These are phyloP conservation scores for Mentha longifolia DNA, from an alignment of 257 asterid genomes.

Conservation along the genomic window DNA sequence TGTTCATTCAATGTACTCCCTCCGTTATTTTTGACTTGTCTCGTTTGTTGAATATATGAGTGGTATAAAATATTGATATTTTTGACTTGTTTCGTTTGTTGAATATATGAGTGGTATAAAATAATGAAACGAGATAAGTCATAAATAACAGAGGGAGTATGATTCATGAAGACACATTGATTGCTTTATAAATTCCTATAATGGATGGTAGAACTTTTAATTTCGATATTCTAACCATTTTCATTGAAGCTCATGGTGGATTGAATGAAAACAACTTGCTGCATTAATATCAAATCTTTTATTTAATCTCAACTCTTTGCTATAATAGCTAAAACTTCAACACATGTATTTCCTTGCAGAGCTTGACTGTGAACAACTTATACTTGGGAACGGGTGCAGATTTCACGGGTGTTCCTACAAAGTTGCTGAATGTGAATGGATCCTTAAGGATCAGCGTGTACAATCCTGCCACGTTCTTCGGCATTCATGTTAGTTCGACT, in stretches of 20 bases:
- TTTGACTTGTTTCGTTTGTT: no score
- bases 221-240: background rate
- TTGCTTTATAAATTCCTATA: background rate
- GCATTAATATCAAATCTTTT: conserved; percentile 18
- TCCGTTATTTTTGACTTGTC: no score
- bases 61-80: no score
- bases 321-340: background rate
- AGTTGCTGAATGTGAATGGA: conserved; percentile 73
- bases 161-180: background rate
- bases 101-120: no score
- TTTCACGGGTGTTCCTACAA: conserved; percentile 78
- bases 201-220: conserved; percentile 17
- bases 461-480: conserved; percentile 93
- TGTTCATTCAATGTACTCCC: background rate
- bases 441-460: conserved; percentile 72
- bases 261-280: conserved; percentile 9
- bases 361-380: conserved; percentile 67
- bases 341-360: conserved; percentile 50
- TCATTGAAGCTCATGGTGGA: background rate
- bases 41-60: no score
- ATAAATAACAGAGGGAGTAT: no score
- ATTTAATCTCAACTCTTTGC: background rate
- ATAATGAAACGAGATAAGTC: no score
- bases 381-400: conserved; percentile 81
- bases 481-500: conserved; percentile 78